Base-by-base conservation (phyloP, 805 yeast genomes). In the Myxozyma mucilagina region DNA sequence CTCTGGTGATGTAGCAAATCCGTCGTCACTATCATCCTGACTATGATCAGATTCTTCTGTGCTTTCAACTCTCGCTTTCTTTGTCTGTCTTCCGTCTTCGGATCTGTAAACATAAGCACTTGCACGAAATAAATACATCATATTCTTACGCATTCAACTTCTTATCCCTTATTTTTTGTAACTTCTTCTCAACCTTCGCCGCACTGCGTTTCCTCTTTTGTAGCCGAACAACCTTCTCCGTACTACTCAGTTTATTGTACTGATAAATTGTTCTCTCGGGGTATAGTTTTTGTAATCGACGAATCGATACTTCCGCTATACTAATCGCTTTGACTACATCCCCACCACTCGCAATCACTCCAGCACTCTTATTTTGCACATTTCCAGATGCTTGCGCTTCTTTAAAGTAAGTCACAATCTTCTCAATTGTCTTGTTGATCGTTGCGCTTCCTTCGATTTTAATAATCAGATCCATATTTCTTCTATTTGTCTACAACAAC, bases 301-400 rank as follows among this genome's bases (percentile, higher is more conserved):
- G 44, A 14, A 36, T 42, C 16, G 54, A 53, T 24, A 56, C n/a
- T 51, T 56, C 63, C n/a, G 31, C 47, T 9, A 60, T 47, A 10
- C 41, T 29, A 11, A 60, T 56, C 4, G 60, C 60, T n/a, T 42
- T 53, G 10, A 58, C 53, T 16, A 56, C 44, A 34, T 55, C 61
- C 29, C 51, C 24, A 9, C 55, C 62, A 11, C 20, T 18, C 14
- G 39, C 62, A n/a, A 39, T 24, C n/a, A 54, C 18, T 18, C 16
- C 31, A 35, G 13, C 35, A 24, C 32, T 4, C 16, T 16, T 3
- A 9, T 9, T 35, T 14, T 24, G 13, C 36, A 18, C 20, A 16
- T 51, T 16, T 6, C 18, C 47, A 32, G 20, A 16, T 20, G n/a
- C 31, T n/a, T 44, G 31, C 14, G 14, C 16, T 8, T 18, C 14